Conservation (phyloP, 2,329 filamentous ascomycete genomes). For the Aspergillus alliaceus region DNA sequence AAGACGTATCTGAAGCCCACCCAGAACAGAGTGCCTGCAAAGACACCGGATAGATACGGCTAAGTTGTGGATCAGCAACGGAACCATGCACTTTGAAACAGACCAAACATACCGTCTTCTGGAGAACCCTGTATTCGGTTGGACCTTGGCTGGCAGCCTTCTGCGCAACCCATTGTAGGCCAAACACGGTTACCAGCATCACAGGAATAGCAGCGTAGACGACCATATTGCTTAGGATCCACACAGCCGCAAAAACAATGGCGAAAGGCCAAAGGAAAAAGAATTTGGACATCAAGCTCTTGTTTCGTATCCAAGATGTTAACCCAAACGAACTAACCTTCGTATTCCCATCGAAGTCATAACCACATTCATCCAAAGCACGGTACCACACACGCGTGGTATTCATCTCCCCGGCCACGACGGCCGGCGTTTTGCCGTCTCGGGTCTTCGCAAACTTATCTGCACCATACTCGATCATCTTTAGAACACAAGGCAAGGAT, state of each 20-base stretch:
- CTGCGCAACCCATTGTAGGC: slow-evolving; percentile 74
- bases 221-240: slow-evolving; percentile 70
- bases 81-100: neutral
- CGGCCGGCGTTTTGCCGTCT: slow-evolving; percentile 84
- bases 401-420: slow-evolving; percentile 87
- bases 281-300: slow-evolving; percentile 77
- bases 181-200: slow-evolving; percentile 61
- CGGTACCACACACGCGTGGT: slow-evolving; percentile 78
- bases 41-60: slow-evolving; percentile 93
- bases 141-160: slow-evolving; percentile 80
- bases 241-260: slow-evolving; percentile 69
- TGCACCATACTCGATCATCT: slow-evolving; percentile 91
- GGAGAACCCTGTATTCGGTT: slow-evolving; percentile 82
- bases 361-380: slow-evolving; percentile 81
- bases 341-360: slow-evolving; percentile 73
- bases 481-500: slow-evolving; percentile 82
- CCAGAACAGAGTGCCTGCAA: slow-evolving; percentile 81
- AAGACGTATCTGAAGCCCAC: slow-evolving; percentile 74
- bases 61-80: slow-evolving; percentile 37
- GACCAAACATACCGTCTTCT: slow-evolving; percentile 70
- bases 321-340: slow-evolving; percentile 71
- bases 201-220: slow-evolving; percentile 76
- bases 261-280: slow-evolving; percentile 87
- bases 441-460: slow-evolving; percentile 88
- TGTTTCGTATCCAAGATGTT: slow-evolving; percentile 70